These are phyloP conservation scores for Eucalyptus erythrocorys DNA, from an alignment of 345 rosid genomes.

Conservation along the genomic window DNA sequence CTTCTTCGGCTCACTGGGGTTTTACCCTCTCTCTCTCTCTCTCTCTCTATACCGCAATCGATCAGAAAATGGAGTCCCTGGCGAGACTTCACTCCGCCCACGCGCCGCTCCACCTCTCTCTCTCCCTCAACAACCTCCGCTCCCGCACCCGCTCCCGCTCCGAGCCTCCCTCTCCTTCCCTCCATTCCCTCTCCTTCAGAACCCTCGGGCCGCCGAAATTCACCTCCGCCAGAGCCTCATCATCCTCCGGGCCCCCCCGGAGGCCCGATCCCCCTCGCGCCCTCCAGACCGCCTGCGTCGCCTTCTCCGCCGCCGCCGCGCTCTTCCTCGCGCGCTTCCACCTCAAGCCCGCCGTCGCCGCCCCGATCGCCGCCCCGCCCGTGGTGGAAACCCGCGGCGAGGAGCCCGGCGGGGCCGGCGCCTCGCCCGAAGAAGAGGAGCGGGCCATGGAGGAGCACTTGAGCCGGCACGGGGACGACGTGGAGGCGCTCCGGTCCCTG, in stretches of 20 bases:
- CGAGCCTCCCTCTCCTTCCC: neutral
- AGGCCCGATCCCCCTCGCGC: neutral
- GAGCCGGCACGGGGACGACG: conserved; percentile 14
- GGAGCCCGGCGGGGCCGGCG: conserved; percentile 1
- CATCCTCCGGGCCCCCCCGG: conserved; percentile 13
- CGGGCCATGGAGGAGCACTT: conserved; percentile 33
- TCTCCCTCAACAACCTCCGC: conserved; percentile 23
- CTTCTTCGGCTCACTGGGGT: neutral
- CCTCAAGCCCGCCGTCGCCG: conserved; percentile 44
- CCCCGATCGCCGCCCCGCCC: conserved; percentile 21
- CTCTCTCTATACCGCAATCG: neutral
- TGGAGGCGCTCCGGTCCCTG: conserved; percentile 36
- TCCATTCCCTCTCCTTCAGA: conserved; percentile 15
- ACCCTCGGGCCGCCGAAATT: conserved; percentile 6
- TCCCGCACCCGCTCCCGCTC: conserved; percentile 18
- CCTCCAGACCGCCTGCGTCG: conserved; percentile 44
- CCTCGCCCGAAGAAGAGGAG: conserved; percentile 23
- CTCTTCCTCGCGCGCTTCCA: conserved; percentile 39
- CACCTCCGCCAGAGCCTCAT: conserved; percentile 32
- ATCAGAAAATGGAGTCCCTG: conserved; percentile 35
- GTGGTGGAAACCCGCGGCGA: conserved; percentile 13
- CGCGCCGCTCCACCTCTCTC: conserved; percentile 31
- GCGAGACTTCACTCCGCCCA: conserved; percentile 22
- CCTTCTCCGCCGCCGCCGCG: conserved; percentile 50
- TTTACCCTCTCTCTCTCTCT: neutral